Percentiles rank a stretch among this genome's conserved stretches.
Evolutionary conservation across 2,329 filamentous ascomycete genomes (phyloP).

Genomic region (Aureobasidium uvarum): DNA sequence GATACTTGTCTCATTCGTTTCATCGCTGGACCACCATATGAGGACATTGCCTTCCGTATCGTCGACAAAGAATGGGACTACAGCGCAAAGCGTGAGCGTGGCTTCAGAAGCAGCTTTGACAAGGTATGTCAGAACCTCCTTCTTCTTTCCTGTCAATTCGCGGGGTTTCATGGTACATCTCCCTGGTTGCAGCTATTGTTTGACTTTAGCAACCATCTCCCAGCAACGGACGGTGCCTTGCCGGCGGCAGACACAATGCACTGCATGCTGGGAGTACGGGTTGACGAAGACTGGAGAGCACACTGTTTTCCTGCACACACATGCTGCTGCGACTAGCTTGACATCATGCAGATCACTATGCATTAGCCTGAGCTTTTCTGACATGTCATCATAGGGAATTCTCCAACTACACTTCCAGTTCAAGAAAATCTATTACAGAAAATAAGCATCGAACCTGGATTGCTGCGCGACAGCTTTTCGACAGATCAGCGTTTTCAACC

Average conservation of each 20-base stretch:
- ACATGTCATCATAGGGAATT: slow-evolving; percentile 67
- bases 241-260: slow-evolving; percentile 9
- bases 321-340: background rate
- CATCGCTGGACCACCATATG: slow-evolving; percentile 90
- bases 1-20: slow-evolving; percentile 97
- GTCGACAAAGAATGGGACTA: slow-evolving; percentile 99
- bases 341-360: slow-evolving; percentile 5
- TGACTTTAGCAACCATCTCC: background rate
- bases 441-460: slow-evolving; percentile 34
- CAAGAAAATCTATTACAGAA: slow-evolving; percentile 69
- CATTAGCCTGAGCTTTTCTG: slow-evolving; percentile 11
- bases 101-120: slow-evolving; percentile 95
- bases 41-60: slow-evolving; percentile 95
- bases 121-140: slow-evolving; percentile 63
- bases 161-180: background rate
- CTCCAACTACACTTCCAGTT: slow-evolving; percentile 97
- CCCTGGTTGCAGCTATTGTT: background rate
- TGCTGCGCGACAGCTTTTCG: background rate
- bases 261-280: background rate
- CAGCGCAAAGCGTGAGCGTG: slow-evolving; percentile 88
- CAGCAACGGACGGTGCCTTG: background rate
- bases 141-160: background rate
- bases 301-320: slow-evolving; percentile 5
- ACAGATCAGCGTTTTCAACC: background rate
- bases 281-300: background rate